Evolutionary conservation across 805 yeast genomes (phyloP), one percentile per base, ranked within the genome.

Genomic region (Zygosaccharomyces pseudorouxii): DNA sequence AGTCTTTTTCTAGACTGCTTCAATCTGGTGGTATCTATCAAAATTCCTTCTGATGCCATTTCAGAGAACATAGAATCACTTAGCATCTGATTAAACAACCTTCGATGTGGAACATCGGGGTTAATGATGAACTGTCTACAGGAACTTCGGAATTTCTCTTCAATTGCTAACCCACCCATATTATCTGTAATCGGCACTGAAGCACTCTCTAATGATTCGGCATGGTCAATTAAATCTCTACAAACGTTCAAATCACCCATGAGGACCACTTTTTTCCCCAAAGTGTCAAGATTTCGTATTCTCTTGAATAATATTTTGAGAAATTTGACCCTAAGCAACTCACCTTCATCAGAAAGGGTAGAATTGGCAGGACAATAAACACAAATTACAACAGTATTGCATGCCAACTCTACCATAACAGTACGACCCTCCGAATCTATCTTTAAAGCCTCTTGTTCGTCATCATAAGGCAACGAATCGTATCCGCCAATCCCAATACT

Each of bases 351-450:
- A 0, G 89, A 79, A 0, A 76, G 78, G 65, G 73, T 72, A 0
- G 97, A 87, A 62, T 89, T 88, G 1, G 98, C 98, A 0, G 98
- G 98, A 62, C 97, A 92, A 60, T 92, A 92, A 4, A 84, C 74
- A 0, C 82, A 72, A 39, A 86, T 77, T 0, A 86, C 64, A 3
- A 86, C 86, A 0, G 80, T 59, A 46, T 80, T 77, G 52, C 73
- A 75, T 1, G 82, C 78, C 20, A 90, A 60, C 59, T 93, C 98
- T 0, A 90, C 67, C 4, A 87, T 75, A 2, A 89, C 75, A 50
- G 87, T 79, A 38, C 99, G 71, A 1, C 98, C 98, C 63, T 93
- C 93, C n/a, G 77, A 61, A 61, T 92, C 99, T 0, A 93, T 56
- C 5, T 69, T 66, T 12, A 71, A 50, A 0, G 67, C 68, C 3